phyloP scores from a whole-genome alignment of 495 filamentous ascomycete genomes.

The Talaromyces trachyspermus region DNA sequence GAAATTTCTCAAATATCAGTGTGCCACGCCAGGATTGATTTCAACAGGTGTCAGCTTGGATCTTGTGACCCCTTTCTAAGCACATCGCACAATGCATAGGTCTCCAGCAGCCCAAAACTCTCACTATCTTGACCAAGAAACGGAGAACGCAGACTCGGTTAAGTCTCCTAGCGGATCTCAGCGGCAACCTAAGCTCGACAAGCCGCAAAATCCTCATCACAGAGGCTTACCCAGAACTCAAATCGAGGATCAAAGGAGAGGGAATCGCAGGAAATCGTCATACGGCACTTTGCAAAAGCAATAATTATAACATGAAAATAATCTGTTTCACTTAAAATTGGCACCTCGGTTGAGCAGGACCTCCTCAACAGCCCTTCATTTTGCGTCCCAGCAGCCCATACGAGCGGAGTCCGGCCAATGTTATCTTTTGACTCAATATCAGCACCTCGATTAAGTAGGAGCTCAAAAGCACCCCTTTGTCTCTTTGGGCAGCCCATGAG shows the following conservation, averaged over 20 bases:
- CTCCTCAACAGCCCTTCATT: no score
- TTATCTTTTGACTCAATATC: conserved; percentile 7
- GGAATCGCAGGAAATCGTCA: conserved; percentile 3
- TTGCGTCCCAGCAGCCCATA: no score
- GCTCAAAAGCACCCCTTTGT: conserved; percentile 14
- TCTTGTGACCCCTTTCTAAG: background rate
- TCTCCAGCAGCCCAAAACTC: background rate
- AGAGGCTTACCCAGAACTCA: conserved; percentile 5
- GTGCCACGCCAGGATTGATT: background rate
- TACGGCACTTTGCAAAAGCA: no score
- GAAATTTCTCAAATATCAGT: background rate
- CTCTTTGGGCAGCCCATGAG: conserved; percentile 15
- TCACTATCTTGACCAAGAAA: background rate
- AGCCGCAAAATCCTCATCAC: conserved; percentile 2
- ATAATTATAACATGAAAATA: no score
- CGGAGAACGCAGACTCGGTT: background rate
- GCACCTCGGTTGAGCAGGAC: no score
- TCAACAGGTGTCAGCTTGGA: background rate
- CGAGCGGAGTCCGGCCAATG: conserved; percentile 21
- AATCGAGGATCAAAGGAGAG: background rate
- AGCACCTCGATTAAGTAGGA: conserved; percentile 10
- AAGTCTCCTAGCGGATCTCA: background rate
- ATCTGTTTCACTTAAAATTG: no score
- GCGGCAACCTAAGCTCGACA: background rate
- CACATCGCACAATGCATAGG: conserved; percentile 1